Conservation (phyloP, 768 basidiomycete genomes). For the Candolleomyces aberdarensis region DNA sequence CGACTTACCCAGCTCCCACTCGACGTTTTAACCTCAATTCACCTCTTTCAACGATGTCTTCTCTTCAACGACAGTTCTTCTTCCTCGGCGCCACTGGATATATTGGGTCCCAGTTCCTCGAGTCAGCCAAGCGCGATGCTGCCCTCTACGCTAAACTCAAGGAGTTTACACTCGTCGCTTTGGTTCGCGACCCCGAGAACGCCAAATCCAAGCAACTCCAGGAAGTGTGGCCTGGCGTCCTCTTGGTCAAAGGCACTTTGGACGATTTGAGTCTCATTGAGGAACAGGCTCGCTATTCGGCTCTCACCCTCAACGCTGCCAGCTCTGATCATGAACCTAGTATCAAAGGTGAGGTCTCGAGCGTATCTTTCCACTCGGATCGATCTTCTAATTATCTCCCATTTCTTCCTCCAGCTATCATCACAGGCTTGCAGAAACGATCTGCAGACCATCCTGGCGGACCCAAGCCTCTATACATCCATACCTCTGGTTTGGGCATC, state of each 20-base stretch:
- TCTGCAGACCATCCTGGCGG: slow-evolving; percentile 11
- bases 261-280: slow-evolving; percentile 33
- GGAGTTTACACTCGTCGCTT: slow-evolving; percentile 23
- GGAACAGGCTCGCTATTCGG: slow-evolving; percentile 31
- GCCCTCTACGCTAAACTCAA: slow-evolving; percentile 23
- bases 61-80: slow-evolving; percentile 12
- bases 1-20: too few relatives aligned
- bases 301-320: slow-evolving; percentile 39
- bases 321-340: slow-evolving; percentile 35
- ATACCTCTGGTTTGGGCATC: slow-evolving; percentile 40
- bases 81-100: slow-evolving; percentile 44
- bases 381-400: background rate
- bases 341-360: slow-evolving; percentile 24
- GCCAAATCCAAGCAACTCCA: slow-evolving; percentile 27
- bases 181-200: slow-evolving; percentile 30
- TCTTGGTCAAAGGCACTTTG: slow-evolving; percentile 35
- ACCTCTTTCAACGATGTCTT: background rate
- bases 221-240: slow-evolving; percentile 29
- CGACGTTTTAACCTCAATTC: too few relatives aligned
- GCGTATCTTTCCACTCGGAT: background rate
- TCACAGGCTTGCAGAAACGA: background rate
- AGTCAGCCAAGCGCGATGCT: slow-evolving; percentile 26
- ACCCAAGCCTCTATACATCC: slow-evolving; percentile 40
- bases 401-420: background rate
- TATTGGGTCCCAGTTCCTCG: slow-evolving; percentile 38